phyloP scores from a whole-genome alignment of 371 early-diverging fungal species.

The Fennellomyces sp. region DNA sequence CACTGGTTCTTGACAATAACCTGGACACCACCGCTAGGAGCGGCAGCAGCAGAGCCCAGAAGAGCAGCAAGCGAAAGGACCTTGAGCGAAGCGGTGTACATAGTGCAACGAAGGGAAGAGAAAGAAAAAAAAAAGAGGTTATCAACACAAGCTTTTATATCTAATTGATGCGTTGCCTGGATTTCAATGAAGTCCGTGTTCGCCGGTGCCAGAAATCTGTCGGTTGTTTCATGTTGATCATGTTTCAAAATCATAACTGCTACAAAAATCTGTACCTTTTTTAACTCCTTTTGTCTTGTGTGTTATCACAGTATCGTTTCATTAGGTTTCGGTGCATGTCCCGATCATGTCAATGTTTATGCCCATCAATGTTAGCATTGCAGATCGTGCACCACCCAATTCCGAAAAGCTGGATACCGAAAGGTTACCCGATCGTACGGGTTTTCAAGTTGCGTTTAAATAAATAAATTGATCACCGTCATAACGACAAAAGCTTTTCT shows the following conservation, averaged over 20 bases:
- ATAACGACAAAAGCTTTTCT: too few species aligned
- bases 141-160: neutral
- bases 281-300: too few species aligned
- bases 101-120: neutral
- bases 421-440: neutral
- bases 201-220: neutral
- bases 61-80: conserved; percentile 3
- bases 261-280: neutral
- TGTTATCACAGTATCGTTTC: too few species aligned
- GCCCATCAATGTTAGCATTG: too few species aligned
- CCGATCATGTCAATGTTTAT: too few species aligned
- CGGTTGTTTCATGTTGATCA: neutral
- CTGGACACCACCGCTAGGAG: conserved; percentile 7
- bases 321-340: too few species aligned
- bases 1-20: conserved; percentile 20
- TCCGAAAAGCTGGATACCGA: neutral
- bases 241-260: neutral
- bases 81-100: neutral
- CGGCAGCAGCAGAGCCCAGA: conserved; percentile 7
- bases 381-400: neutral
- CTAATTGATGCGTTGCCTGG: neutral
- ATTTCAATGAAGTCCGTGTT: too few species aligned
- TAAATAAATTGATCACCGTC: neutral
- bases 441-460: neutral
- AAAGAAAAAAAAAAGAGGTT: neutral